phyloP scores from a whole-genome alignment of 2,329 filamentous ascomycete species.

The Colletotrichum abscissum region DNA sequence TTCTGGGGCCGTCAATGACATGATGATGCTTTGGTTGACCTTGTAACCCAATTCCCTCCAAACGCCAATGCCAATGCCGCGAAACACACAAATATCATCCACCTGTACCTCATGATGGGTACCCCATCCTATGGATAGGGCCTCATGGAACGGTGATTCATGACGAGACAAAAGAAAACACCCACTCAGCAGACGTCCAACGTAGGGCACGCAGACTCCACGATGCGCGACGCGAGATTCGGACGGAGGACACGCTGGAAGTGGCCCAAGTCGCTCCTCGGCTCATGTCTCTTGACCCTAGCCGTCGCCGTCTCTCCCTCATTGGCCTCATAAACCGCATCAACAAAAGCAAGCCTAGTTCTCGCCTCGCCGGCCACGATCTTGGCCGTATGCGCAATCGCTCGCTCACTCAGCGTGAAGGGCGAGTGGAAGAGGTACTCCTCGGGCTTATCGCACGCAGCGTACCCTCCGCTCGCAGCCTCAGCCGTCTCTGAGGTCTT shows the following conservation, averaged over 20 bases:
- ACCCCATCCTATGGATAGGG: background rate
- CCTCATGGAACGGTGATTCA: background rate
- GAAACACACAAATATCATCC: background rate
- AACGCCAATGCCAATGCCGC: constrained; percentile 30
- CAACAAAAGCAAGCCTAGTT: constrained; percentile 13
- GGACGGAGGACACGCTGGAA: constrained; percentile 6
- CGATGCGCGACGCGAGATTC: background rate
- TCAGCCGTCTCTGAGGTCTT: constrained; percentile 32
- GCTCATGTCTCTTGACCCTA: constrained; percentile 13
- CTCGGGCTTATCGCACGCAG: constrained; percentile 54
- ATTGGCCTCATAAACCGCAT: background rate
- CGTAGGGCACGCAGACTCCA: constrained; percentile 1
- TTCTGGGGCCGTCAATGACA: background rate
- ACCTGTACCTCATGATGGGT: background rate
- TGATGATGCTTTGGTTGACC: background rate
- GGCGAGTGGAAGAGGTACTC: constrained; percentile 64
- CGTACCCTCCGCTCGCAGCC: background rate
- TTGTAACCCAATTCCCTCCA: background rate
- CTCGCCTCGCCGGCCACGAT: constrained; percentile 8
- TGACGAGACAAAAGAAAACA: background rate
- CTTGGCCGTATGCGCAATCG: constrained; percentile 36
- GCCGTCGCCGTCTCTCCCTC: background rate
- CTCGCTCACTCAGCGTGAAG: constrained; percentile 56
- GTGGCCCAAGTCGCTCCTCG: background rate
- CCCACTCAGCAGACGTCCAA: constrained; percentile 23